These are phyloP conservation scores for Scalesia atractyloides DNA, from an alignment of 129 eudicot species.

Conservation along the genomic window DNA sequence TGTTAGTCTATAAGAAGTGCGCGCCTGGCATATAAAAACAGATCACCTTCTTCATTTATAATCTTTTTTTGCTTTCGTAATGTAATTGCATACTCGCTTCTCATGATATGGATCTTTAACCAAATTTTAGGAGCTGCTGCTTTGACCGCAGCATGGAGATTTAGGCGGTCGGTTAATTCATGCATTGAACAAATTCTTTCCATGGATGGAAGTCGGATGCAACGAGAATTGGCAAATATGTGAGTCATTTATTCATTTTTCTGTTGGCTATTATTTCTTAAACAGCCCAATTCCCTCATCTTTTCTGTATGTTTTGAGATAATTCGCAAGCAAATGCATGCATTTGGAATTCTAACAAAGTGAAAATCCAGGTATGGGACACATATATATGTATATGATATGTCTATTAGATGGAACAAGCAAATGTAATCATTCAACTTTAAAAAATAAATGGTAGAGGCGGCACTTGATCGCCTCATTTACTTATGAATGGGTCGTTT, in stretches of 20 bases:
- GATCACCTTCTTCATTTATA: no score
- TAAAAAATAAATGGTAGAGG: background rate
- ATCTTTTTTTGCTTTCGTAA: no score
- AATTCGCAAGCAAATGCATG: background rate
- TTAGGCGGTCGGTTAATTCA: conserved; percentile 52
- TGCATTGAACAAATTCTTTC: conserved; percentile 62
- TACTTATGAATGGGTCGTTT: background rate
- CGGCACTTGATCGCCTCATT: background rate
- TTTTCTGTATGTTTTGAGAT: background rate
- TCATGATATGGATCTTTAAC: conserved; percentile 5
- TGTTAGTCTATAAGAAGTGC: no score
- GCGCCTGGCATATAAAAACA: no score
- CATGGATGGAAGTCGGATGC: conserved; percentile 76
- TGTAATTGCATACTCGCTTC: background rate
- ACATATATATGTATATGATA: background rate
- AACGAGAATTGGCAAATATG: conserved; percentile 74
- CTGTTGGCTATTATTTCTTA: background rate
- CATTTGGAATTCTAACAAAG: background rate
- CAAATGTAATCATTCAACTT: background rate
- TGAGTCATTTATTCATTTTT: conserved; percentile 35
- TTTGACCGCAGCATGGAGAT: conserved; percentile 54
- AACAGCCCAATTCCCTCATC: background rate
- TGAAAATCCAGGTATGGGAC: background rate
- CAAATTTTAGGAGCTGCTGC: conserved; percentile 55
- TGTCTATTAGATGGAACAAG: no score